These are phyloP conservation scores for Arachis stenosperma DNA, from an alignment of 306 rosid species.

Conservation along the genomic window DNA sequence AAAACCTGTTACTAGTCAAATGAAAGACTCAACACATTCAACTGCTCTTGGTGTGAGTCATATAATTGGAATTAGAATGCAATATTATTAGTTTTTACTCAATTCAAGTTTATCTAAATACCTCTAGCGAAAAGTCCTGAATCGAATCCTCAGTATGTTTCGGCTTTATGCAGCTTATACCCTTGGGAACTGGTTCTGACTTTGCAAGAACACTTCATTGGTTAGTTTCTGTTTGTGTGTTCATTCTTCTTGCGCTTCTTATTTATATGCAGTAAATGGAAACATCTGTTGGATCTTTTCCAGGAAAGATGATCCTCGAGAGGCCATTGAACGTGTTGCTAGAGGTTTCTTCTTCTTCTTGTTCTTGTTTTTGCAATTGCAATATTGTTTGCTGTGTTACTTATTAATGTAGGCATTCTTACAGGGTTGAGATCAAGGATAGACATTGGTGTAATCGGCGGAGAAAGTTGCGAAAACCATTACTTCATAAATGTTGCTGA, in stretches of 20 bases:
- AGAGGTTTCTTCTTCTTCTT: constrained; percentile 53
- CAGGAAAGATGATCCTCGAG: constrained; percentile 87
- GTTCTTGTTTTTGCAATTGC: constrained; percentile 5
- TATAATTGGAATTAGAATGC: constrained; percentile 34
- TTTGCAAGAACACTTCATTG: constrained; percentile 89
- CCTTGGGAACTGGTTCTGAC: constrained; percentile 96
- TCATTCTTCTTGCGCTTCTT: constrained; percentile 29
- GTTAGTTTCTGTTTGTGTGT: constrained; percentile 45
- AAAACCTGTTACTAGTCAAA: constrained; percentile 68
- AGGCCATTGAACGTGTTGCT: constrained; percentile 82
- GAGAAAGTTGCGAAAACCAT: constrained; percentile 61
- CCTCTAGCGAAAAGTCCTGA: constrained; percentile 28
- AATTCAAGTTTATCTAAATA: constrained; percentile 20
- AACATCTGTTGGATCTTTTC: constrained; percentile 31
- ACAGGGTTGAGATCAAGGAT: constrained; percentile 75
- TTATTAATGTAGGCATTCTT: constrained; percentile 40
- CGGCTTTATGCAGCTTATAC: constrained; percentile 78
- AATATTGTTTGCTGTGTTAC: constrained; percentile 7
- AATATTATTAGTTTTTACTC: constrained; percentile 18
- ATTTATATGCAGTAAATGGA: constrained; percentile 30
- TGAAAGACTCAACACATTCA: constrained; percentile 58
- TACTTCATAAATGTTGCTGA: constrained; percentile 94
- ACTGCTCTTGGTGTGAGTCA: constrained; percentile 94
- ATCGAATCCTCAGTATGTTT: constrained; percentile 37
- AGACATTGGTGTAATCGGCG: constrained; percentile 76